Conservation (phyloP, 2,329 filamentous ascomycete species). For the Talaromyces sp. region DNA sequence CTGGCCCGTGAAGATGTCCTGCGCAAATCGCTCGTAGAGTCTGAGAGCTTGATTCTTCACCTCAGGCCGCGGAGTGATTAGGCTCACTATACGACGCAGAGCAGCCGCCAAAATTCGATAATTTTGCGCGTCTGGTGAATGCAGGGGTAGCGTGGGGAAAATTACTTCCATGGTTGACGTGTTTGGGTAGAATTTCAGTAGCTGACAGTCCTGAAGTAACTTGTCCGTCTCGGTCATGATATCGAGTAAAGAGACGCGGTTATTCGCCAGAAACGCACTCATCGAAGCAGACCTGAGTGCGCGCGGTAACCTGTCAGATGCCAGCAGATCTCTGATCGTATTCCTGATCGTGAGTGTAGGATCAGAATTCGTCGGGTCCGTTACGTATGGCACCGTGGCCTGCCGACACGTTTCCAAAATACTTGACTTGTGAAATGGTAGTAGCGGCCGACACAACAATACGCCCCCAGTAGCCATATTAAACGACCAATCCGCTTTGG, state of each 20-base stretch:
- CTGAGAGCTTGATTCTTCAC: conserved; percentile 41
- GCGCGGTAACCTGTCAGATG: conserved; percentile 59
- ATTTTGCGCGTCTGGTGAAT: conserved; percentile 1
- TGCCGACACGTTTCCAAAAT: conserved; percentile 64
- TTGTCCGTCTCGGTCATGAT: conserved; percentile 54
- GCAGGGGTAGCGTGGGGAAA: conserved; percentile 24
- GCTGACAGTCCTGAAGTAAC: conserved; percentile 45
- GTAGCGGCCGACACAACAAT: conserved; percentile 37
- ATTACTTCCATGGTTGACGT: conserved; percentile 34
- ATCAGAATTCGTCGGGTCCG: conserved; percentile 80
- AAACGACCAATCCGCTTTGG: background rate
- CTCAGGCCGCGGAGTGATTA: conserved; percentile 47
- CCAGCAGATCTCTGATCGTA: conserved; percentile 67
- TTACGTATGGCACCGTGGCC: conserved; percentile 70
- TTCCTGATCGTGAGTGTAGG: conserved; percentile 75
- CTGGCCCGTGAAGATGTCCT: conserved; percentile 41
- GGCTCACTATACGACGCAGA: conserved; percentile 47
- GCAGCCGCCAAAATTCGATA: conserved; percentile 40
- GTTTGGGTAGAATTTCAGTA: conserved; percentile 32
- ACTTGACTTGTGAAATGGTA: conserved; percentile 62
- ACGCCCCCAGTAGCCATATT: conserved; percentile 35
- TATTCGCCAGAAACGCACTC: conserved; percentile 57
- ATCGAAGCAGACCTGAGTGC: conserved; percentile 67
- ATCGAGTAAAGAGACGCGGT: conserved; percentile 43
- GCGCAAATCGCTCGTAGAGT: conserved; percentile 42